phyloP scores from a whole-genome alignment of 352 stramenopile genomes.

The Phytophthora gonapodyides region DNA sequence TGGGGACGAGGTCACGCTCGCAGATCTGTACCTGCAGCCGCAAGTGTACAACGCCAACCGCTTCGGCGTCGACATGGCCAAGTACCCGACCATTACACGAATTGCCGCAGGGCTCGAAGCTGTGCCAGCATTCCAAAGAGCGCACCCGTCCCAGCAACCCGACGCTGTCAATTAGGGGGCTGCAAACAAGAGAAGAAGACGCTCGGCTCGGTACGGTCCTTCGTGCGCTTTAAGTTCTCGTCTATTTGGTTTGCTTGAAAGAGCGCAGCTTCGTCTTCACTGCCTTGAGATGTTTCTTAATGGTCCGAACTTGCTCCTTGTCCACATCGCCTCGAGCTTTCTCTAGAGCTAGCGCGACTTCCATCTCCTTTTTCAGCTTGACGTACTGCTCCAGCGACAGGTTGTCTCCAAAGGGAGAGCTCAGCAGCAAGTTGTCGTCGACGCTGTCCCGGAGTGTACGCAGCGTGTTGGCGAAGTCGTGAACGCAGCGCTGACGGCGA shows the following conservation, averaged over 20 bases:
- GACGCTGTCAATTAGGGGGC: slow-evolving; percentile 45
- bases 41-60: slow-evolving; percentile 93
- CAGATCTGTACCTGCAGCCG: slow-evolving; percentile 90
- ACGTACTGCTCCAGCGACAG: slow-evolving; percentile 51
- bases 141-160: slow-evolving; percentile 82
- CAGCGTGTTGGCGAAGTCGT: slow-evolving; percentile 67
- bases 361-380: slow-evolving; percentile 53
- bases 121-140: slow-evolving; percentile 81
- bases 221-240: not conserved
- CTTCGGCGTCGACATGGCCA: slow-evolving; percentile 88
- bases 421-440: slow-evolving; percentile 37
- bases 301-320: slow-evolving; percentile 47
- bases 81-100: slow-evolving; percentile 87
- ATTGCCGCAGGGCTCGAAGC: slow-evolving; percentile 70
- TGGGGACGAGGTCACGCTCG: slow-evolving; percentile 84
- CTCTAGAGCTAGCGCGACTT: slow-evolving; percentile 46
- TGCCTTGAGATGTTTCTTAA: slow-evolving; percentile 51
- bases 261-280: slow-evolving; percentile 49
- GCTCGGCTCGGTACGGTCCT: not conserved
- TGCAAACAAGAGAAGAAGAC: not conserved
- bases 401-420: slow-evolving; percentile 48
- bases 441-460: slow-evolving; percentile 57
- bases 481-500: slow-evolving; percentile 66
- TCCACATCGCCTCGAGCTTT: slow-evolving; percentile 41
- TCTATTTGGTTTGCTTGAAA: slow-evolving; percentile 33